phyloP scores from a whole-genome alignment of 257 asterid species.

The Penstemon eatonii region DNA sequence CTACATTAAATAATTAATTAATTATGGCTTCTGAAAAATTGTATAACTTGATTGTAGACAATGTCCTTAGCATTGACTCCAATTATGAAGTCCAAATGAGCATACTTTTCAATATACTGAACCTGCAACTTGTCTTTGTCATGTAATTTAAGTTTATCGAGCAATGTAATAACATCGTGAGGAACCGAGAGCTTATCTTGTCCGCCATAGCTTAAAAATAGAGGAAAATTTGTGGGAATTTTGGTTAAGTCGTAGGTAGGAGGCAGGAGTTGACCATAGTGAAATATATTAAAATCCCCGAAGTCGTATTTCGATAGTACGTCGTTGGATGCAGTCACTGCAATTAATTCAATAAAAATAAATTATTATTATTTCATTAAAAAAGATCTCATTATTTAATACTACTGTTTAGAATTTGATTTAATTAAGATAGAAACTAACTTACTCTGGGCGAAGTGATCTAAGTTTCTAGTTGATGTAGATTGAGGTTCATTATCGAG shows the following conservation, averaged over 20 bases:
- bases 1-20: too few species aligned
- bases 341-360: neutral
- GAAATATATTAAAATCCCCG: too few species aligned
- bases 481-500: conserved; percentile 63
- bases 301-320: too few species aligned
- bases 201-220: too few species aligned
- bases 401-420: too few species aligned
- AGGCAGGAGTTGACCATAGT: too few species aligned
- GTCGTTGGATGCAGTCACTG: too few species aligned
- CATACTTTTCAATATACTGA: conserved; percentile 50
- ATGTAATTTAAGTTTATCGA: conserved; percentile 39
- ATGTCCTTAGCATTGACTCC: conserved; percentile 51
- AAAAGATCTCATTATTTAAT: neutral
- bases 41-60: conserved; percentile 39
- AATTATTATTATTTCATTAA: neutral
- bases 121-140: conserved; percentile 46
- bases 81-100: conserved; percentile 70
- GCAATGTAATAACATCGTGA: conserved; percentile 47
- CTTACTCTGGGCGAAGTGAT: conserved; percentile 74
- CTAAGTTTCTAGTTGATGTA: conserved; percentile 60
- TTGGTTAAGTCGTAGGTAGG: too few species aligned
- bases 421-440: neutral
- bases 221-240: too few species aligned
- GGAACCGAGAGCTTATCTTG: conserved; percentile 37
- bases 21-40: conserved; percentile 18